These are phyloP conservation scores for Micractinium sp. DNA, from an alignment of 139 green algal species.

Conservation along the genomic window DNA sequence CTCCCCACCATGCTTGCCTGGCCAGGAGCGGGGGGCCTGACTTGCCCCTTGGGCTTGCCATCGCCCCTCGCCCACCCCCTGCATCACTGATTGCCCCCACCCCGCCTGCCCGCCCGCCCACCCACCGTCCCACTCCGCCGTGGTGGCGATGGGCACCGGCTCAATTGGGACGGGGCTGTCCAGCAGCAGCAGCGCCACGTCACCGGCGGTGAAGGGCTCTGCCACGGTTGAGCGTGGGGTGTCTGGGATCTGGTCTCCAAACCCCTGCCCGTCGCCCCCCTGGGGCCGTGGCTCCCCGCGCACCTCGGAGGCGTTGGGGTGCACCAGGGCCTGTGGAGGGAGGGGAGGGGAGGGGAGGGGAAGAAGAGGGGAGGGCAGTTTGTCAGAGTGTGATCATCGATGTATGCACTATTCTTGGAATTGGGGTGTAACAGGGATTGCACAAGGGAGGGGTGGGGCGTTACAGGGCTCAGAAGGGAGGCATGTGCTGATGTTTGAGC, in stretches of 20 bases:
- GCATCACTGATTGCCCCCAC: neutral
- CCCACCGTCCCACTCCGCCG: neutral
- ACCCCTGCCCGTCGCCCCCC: neutral
- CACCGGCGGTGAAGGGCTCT: neutral
- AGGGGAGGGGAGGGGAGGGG: too few relatives aligned
- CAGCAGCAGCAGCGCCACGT: slow-evolving; percentile 26
- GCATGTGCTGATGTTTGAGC: too few relatives aligned
- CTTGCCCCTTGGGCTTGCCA: too few relatives aligned
- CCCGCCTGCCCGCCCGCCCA: neutral
- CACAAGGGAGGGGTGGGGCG: too few relatives aligned
- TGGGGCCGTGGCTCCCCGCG: neutral
- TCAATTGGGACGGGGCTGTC: neutral
- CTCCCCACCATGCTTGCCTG: too few relatives aligned
- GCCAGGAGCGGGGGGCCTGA: too few relatives aligned
- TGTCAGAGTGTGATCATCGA: too few relatives aligned
- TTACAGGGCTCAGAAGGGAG: too few relatives aligned
- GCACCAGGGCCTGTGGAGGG: neutral
- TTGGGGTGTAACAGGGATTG: too few relatives aligned
- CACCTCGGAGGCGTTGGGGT: slow-evolving; percentile 4
- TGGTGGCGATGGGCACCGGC: neutral
- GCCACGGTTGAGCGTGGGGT: neutral
- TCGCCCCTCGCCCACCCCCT: neutral
- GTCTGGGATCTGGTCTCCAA: neutral
- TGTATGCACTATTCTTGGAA: too few relatives aligned
- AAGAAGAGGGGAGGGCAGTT: too few relatives aligned